phyloP scores from a whole-genome alignment of 1,139 yeast genomes.

The Meyerozyma sp. region DNA sequence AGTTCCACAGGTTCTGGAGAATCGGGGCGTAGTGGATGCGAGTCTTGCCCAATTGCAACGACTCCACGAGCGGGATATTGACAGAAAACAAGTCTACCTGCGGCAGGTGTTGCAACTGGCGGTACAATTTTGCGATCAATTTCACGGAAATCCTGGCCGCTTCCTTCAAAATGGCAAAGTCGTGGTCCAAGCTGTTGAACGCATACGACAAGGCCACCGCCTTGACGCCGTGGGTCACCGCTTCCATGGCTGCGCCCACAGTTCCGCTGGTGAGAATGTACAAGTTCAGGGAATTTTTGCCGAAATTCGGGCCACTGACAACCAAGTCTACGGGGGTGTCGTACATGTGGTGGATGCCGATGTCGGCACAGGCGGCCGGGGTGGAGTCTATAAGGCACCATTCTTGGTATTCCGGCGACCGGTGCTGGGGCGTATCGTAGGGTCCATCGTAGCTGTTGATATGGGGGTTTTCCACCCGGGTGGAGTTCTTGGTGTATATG shows the following conservation, averaged over 20 bases:
- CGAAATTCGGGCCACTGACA: constrained; percentile 91
- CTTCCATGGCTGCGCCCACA: constrained; percentile 96
- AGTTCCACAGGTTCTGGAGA: constrained; percentile 72
- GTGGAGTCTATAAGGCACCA: constrained; percentile 89
- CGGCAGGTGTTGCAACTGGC: constrained; percentile 45
- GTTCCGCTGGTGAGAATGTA: constrained; percentile 94
- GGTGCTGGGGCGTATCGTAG: constrained; percentile 40
- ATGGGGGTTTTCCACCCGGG: constrained; percentile 15
- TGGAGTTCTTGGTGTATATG: constrained; percentile 48
- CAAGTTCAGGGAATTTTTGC: constrained; percentile 86
- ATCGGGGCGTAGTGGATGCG: constrained; percentile 71
- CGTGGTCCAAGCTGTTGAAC: constrained; percentile 53
- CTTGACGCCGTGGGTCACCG: constrained; percentile 69
- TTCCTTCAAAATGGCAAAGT: constrained; percentile 47
- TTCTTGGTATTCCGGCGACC: constrained; percentile 46
- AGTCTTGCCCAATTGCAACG: constrained; percentile 46
- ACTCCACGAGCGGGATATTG: constrained; percentile 68
- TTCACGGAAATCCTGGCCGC: constrained; percentile 69
- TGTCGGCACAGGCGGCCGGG: constrained; percentile 92
- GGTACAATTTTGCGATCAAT: constrained; percentile 52
- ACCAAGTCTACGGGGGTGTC: constrained; percentile 71
- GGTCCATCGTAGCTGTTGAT: constrained; percentile 67
- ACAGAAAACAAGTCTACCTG: constrained; percentile 72
- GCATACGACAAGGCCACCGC: constrained; percentile 84
- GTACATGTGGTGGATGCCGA: constrained; percentile 74